phyloP scores from a whole-genome alignment of 768 basidiomycete species.

The Tremella yokohamensis region DNA sequence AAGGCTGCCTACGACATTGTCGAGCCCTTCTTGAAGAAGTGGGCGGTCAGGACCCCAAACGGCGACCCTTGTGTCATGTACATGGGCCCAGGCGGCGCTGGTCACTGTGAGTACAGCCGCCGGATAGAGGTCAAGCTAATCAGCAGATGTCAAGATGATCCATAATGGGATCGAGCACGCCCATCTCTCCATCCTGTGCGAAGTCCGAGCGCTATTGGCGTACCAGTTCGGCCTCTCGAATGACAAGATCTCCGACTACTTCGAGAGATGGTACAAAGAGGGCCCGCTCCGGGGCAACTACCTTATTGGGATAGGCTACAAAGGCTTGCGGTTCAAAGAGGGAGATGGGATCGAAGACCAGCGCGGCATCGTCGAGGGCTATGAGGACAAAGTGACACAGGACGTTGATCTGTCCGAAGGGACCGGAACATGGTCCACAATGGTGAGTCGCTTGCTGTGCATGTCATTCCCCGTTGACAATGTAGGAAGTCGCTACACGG shows the following conservation, averaged over 20 bases:
- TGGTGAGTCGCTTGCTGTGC: slow-evolving; percentile 5
- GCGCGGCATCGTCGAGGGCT: slow-evolving; percentile 48
- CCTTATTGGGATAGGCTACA: slow-evolving; percentile 45
- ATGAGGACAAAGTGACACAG: slow-evolving; percentile 51
- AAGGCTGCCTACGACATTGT: slow-evolving; percentile 42
- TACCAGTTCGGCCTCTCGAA: slow-evolving; percentile 40
- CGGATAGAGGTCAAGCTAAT: not conserved
- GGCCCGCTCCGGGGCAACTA: slow-evolving; percentile 46
- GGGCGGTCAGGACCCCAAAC: slow-evolving; percentile 45
- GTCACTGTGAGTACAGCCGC: slow-evolving; percentile 37
- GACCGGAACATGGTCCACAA: slow-evolving; percentile 47
- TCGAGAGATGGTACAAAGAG: slow-evolving; percentile 43
- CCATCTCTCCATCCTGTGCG: slow-evolving; percentile 44
- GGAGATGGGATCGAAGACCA: slow-evolving; percentile 44
- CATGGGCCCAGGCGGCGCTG: slow-evolving; percentile 47
- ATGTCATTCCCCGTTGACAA: not conserved
- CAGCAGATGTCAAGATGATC: slow-evolving; percentile 43
- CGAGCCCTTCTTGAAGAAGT: slow-evolving; percentile 44
- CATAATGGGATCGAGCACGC: slow-evolving; percentile 52
- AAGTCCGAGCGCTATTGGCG: slow-evolving; percentile 38
- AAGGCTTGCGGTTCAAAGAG: slow-evolving; percentile 41
- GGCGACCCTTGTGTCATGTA: slow-evolving; percentile 47
- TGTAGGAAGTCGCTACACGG: slow-evolving; percentile 43
- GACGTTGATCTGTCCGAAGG: slow-evolving; percentile 49
- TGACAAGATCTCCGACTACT: slow-evolving; percentile 44